Evolutionary conservation across 2,329 filamentous ascomycete genomes (phyloP).

Genomic region (Grosmannia serpens): DNA sequence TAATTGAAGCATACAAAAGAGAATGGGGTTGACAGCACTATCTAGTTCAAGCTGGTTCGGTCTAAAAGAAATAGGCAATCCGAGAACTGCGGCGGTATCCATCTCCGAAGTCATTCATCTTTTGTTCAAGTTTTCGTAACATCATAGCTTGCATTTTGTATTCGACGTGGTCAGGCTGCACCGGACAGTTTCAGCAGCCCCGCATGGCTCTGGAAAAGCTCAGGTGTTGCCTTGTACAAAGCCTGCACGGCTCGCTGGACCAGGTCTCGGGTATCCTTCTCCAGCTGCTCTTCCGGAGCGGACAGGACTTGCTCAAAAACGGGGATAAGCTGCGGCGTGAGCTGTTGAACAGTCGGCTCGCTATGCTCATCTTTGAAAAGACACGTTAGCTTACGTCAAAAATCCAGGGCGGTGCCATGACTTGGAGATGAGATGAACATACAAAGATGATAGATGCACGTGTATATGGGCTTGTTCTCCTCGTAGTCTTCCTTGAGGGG

Average conservation of each 20-base stretch:
- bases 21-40: neutral
- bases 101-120: neutral
- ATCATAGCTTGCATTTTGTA: neutral
- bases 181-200: slow-evolving; percentile 19
- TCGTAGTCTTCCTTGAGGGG: slow-evolving; percentile 90
- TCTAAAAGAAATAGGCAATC: neutral
- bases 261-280: slow-evolving; percentile 55
- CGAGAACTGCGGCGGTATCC: neutral
- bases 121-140: neutral
- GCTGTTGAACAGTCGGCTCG: slow-evolving; percentile 56
- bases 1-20: neutral
- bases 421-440: slow-evolving; percentile 28
- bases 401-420: neutral
- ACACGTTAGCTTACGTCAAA: neutral
- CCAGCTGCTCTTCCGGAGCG: slow-evolving; percentile 64
- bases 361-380: slow-evolving; percentile 46
- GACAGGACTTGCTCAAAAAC: slow-evolving; percentile 64
- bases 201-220: slow-evolving; percentile 20
- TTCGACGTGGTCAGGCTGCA: neutral
- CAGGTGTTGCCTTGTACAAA: slow-evolving; percentile 23
- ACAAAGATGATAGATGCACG: slow-evolving; percentile 82
- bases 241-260: slow-evolving; percentile 51
- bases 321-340: slow-evolving; percentile 58
- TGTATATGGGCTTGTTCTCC: slow-evolving; percentile 89
- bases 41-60: neutral